Percentiles rank a stretch among this genome's conserved stretches.
Conservation (phyloP, 768 basidiomycete genomes). For the Phylloporus rhodoxanthus region DNA sequence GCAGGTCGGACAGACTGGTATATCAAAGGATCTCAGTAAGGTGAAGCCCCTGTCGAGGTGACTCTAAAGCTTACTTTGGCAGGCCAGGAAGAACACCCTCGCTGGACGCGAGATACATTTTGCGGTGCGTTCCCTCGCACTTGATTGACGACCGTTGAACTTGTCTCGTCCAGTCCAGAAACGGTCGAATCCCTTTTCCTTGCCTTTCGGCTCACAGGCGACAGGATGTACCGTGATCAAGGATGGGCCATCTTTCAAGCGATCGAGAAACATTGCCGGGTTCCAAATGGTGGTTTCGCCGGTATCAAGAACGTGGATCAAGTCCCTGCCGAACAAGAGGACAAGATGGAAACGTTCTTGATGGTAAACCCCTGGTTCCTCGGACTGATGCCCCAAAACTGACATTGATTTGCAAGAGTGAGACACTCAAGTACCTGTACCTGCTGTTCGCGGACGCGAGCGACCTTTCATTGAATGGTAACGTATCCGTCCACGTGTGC, state of each 20-base stretch:
- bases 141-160: neutral
- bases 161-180: constrained; percentile 59
- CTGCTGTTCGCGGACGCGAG: constrained; percentile 72
- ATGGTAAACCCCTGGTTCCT: constrained; percentile 42
- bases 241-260: constrained; percentile 90
- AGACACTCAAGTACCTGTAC: constrained; percentile 89
- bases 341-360: constrained; percentile 96
- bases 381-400: neutral
- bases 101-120: constrained; percentile 89
- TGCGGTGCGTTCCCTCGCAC: constrained; percentile 47
- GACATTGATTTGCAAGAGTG: constrained; percentile 46
- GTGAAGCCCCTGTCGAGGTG: neutral
- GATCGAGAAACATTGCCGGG: constrained; percentile 75
- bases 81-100: constrained; percentile 31
- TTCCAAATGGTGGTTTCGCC: constrained; percentile 79
- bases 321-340: constrained; percentile 59
- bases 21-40: constrained; percentile 74
- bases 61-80: constrained; percentile 2
- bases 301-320: constrained; percentile 81
- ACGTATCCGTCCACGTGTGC: constrained; percentile 27
- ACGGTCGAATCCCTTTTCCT: constrained; percentile 92
- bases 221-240: constrained; percentile 69
- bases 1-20: constrained; percentile 68
- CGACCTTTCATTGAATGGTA: constrained; percentile 70
- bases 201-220: constrained; percentile 85